Evolutionary conservation across 371 early-diverging fungal species (phyloP).

Genomic region (Mucor velutinosus): DNA sequence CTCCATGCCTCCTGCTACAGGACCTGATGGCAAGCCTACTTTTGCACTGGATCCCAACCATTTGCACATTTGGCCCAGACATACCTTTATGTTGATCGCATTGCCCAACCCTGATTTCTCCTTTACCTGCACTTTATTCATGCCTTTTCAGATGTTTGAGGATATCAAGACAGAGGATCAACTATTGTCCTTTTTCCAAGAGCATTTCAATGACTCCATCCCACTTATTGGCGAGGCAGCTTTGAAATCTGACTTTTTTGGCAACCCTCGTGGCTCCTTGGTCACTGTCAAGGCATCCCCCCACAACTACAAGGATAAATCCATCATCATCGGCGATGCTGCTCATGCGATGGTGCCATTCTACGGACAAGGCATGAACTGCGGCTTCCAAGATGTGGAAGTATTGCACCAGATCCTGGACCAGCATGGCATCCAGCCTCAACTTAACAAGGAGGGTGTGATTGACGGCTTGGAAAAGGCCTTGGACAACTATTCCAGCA

Average conservation of each 20-base stretch:
- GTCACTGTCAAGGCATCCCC: constrained; percentile 87
- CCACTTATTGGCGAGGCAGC: constrained; percentile 75
- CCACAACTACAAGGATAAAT: constrained; percentile 77
- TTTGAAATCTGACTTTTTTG: constrained; percentile 75
- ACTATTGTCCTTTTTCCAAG: constrained; percentile 72
- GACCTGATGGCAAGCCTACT: constrained; percentile 52
- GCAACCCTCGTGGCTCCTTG: constrained; percentile 85
- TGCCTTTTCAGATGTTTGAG: constrained; percentile 90
- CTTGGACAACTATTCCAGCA: constrained; percentile 71
- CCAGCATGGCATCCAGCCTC: constrained; percentile 47
- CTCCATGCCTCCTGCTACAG: constrained; percentile 66
- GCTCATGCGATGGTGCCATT: constrained; percentile 99
- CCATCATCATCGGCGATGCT: constrained; percentile 92
- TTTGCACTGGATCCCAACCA: constrained; percentile 89
- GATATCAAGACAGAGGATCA: constrained; percentile 69
- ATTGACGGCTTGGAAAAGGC: constrained; percentile 54
- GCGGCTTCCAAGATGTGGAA: constrained; percentile 94
- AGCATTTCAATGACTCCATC: constrained; percentile 85
- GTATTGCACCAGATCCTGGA: constrained; percentile 74
- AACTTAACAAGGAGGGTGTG: constrained; percentile 3
- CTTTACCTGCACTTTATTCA: constrained; percentile 96
- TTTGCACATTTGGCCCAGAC: constrained; percentile 97
- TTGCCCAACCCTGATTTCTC: constrained; percentile 90
- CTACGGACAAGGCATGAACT: constrained; percentile 97
- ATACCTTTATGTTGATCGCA: constrained; percentile 95